phyloP scores from a whole-genome alignment of 352 stramenopile species.

The Phytophthora cryptogea region DNA sequence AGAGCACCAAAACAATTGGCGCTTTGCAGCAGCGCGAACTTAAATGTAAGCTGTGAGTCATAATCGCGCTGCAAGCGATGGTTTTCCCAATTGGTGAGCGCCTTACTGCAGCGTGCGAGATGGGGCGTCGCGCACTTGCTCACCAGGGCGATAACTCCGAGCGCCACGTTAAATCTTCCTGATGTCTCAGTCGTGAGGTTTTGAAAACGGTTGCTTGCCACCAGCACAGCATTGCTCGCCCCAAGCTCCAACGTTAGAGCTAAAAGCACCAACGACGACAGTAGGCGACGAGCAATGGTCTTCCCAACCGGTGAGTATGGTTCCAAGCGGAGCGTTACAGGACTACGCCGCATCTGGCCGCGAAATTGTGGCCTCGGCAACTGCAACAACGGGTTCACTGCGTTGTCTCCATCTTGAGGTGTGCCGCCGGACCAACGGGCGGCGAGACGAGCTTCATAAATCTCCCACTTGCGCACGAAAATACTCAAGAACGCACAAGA shows the following conservation, averaged over 20 bases:
- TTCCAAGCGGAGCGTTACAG: constrained; percentile 60
- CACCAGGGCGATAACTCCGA: constrained; percentile 43
- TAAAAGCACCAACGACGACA: constrained; percentile 30
- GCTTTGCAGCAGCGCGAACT: constrained; percentile 67
- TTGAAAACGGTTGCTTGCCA: constrained; percentile 42
- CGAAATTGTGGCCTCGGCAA: constrained; percentile 60
- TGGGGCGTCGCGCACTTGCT: constrained; percentile 23
- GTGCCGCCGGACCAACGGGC: constrained; percentile 56
- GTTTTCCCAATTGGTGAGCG: constrained; percentile 77
- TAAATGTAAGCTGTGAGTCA: constrained; percentile 77
- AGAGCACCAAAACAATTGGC: constrained; percentile 64
- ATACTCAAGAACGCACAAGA: constrained; percentile 51
- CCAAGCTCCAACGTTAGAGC: constrained; percentile 33
- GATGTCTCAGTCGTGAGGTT: constrained; percentile 15
- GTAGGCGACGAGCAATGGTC: constrained; percentile 36
- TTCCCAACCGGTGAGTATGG: constrained; percentile 41
- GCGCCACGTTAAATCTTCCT: constrained; percentile 28
- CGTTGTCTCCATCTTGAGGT: constrained; percentile 20
- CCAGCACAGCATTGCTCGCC: constrained; percentile 36
- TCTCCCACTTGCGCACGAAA: constrained; percentile 69
- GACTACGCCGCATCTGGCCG: constrained; percentile 52
- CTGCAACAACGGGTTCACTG: constrained; percentile 22
- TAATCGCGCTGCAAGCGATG: constrained; percentile 68
- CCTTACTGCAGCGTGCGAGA: constrained; percentile 44
- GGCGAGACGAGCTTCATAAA: constrained; percentile 45